Percentiles rank a stretch among this genome's conserved stretches.
Evolutionary conservation across 1,284 basidiomycete species (phyloP).

Genomic region (Salmacisia buchloeana): DNA sequence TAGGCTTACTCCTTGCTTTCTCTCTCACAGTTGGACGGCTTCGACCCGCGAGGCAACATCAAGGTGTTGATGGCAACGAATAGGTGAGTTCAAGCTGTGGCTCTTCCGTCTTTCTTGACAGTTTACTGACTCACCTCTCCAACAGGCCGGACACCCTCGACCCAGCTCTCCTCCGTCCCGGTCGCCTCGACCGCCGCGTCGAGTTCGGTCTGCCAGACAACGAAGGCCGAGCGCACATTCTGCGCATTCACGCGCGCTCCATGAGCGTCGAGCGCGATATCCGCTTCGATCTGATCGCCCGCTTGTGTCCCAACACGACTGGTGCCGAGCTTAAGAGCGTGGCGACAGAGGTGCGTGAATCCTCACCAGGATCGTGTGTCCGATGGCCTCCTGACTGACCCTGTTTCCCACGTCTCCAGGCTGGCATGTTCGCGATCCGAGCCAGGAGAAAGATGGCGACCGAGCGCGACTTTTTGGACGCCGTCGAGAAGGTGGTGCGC

Average conservation of each 20-base stretch:
- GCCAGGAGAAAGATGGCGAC: conserved; percentile 93
- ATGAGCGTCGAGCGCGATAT: conserved; percentile 98
- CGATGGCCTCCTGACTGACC: conserved; percentile 3
- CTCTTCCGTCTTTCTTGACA: no score
- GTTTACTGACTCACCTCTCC: not conserved
- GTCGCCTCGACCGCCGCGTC: conserved; percentile 88
- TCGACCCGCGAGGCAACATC: conserved; percentile 97
- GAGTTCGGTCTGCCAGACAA: conserved; percentile 94
- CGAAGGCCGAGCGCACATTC: conserved; percentile 92
- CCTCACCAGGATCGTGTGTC: not conserved
- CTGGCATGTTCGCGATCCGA: conserved; percentile 99
- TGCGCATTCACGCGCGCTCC: conserved; percentile 88
- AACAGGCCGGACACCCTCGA: conserved; percentile 94
- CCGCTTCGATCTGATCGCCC: conserved; percentile 93
- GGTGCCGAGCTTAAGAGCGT: conserved; percentile 95
- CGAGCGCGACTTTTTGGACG: conserved; percentile 94
- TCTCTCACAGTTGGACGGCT: conserved; percentile 93
- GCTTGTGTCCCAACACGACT: conserved; percentile 94
- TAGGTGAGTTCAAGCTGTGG: conserved; percentile 56
- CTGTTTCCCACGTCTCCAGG: conserved; percentile 46
- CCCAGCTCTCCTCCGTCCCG: conserved; percentile 90
- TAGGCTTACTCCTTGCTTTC: no score
- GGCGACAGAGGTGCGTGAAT: conserved; percentile 66
- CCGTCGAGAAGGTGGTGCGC: conserved; percentile 95
- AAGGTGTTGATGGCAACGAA: conserved; percentile 99